A percentile compares a stretch with the other conserved stretches of the same genome.
These are phyloP conservation scores for Rhodosporidiobolus sp. DNA, from an alignment of 768 basidiomycete genomes.

Conservation along the genomic window DNA sequence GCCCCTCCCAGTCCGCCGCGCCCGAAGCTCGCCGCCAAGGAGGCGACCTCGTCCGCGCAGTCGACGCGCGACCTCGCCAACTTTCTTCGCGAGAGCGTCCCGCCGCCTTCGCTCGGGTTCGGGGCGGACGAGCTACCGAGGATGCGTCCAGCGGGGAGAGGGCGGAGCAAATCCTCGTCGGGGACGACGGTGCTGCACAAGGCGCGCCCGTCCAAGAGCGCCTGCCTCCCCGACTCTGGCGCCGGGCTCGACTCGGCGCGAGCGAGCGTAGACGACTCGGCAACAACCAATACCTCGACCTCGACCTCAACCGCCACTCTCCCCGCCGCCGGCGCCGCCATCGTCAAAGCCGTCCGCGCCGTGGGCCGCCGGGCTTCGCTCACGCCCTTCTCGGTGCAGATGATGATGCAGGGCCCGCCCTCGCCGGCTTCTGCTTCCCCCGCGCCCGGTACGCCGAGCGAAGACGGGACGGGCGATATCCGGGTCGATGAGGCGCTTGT, in stretches of 20 bases:
- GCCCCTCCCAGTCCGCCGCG: not conserved
- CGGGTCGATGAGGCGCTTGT: conserved; percentile 13
- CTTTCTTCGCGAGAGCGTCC: conserved; percentile 13
- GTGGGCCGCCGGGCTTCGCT: not conserved
- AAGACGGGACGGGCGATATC: conserved; percentile 1
- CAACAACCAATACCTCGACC: too few species aligned
- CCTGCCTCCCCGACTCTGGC: not conserved
- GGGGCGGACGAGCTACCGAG: not conserved
- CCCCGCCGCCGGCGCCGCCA: too few species aligned
- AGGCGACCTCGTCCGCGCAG: not conserved
- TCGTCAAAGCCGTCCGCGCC: conserved; percentile 18
- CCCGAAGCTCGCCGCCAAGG: conserved; percentile 5
- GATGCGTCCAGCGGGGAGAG: not conserved
- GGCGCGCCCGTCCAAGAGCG: not conserved
- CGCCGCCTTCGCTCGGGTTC: not conserved
- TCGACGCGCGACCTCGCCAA: conserved; percentile 23
- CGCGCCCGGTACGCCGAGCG: not conserved
- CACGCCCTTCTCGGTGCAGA: not conserved
- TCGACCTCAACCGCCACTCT: not conserved
- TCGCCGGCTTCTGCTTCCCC: not conserved
- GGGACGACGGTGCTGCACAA: not conserved
- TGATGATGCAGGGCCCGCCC: not conserved
- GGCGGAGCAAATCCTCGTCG: not conserved
- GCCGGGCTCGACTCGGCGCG: not conserved
- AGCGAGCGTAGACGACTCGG: not conserved